Evolutionary conservation across 768 basidiomycete genomes (phyloP).

Genomic region (Lentinula aciculospora): DNA sequence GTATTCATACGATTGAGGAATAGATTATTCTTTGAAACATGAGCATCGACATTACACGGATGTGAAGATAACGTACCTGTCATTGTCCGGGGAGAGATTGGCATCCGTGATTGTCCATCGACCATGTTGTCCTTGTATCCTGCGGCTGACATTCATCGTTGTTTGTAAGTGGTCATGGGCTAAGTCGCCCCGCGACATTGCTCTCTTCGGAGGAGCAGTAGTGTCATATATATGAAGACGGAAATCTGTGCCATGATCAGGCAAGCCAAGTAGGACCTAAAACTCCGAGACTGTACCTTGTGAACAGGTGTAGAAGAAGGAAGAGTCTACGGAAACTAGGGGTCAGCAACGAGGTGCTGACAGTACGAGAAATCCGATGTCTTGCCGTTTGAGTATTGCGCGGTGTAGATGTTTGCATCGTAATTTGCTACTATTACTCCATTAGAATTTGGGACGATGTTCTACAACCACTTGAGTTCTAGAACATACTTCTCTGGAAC

Average conservation of each 20-base stretch:
- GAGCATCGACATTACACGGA: not conserved
- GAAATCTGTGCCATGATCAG: conserved; percentile 54
- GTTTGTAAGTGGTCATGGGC: conserved; percentile 23
- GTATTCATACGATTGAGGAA: conserved; percentile 67
- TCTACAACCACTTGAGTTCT: conserved; percentile 30
- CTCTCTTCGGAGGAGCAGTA: conserved; percentile 36
- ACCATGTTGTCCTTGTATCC: conserved; percentile 70
- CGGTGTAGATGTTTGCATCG: conserved; percentile 73
- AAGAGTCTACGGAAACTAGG: conserved; percentile 50
- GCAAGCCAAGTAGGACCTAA: not conserved
- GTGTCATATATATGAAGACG: conserved; percentile 85
- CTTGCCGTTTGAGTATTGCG: conserved; percentile 74
- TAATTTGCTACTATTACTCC: conserved; percentile 78
- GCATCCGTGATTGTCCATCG: conserved; percentile 96
- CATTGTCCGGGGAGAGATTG: conserved; percentile 84
- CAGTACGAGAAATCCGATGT: not conserved
- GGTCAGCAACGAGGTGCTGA: not conserved
- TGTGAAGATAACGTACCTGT: conserved; percentile 44
- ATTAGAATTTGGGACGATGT: conserved; percentile 70
- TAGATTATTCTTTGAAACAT: conserved; percentile 71
- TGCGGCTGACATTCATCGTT: conserved; percentile 46
- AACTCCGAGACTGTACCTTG: conserved; percentile 46
- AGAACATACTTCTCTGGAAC: not conserved
- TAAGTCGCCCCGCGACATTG: conserved; percentile 11
- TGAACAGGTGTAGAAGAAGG: conserved; percentile 91